Evolutionary conservation across 441 rosid genomes (phyloP).

Genomic region (Isatis lusitanica): DNA sequence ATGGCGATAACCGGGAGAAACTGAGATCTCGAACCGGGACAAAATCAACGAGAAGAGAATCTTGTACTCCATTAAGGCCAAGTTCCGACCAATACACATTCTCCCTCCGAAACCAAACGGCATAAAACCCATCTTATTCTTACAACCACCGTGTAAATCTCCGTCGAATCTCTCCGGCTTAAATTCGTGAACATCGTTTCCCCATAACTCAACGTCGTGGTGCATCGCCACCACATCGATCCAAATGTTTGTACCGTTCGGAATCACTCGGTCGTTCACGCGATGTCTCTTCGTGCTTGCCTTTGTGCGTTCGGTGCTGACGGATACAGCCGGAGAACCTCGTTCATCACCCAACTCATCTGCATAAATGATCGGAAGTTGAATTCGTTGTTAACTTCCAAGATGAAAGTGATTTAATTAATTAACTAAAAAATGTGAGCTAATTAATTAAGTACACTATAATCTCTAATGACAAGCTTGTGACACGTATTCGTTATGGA

Average conservation of each 20-base stretch:
- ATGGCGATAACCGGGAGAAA: too few species aligned
- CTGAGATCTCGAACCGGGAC: slow-evolving; percentile 65
- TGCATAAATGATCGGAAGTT: slow-evolving; percentile 35
- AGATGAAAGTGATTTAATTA: too few species aligned
- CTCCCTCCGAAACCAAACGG: slow-evolving; percentile 98
- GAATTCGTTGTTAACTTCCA: background rate
- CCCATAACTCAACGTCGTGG: slow-evolving; percentile 82
- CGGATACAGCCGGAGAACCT: slow-evolving; percentile 74
- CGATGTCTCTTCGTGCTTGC: slow-evolving; percentile 70
- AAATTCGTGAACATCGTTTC: slow-evolving; percentile 73
- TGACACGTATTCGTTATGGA: too few species aligned
- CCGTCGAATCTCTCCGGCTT: slow-evolving; percentile 82
- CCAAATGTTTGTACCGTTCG: slow-evolving; percentile 85
- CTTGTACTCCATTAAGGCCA: slow-evolving; percentile 79
- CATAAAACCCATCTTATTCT: slow-evolving; percentile 85
- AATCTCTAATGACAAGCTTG: background rate
- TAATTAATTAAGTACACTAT: too few species aligned
- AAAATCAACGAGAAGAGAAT: slow-evolving; percentile 63
- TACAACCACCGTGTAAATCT: slow-evolving; percentile 75
- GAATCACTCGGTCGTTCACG: slow-evolving; percentile 59
- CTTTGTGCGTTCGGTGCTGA: slow-evolving; percentile 92
- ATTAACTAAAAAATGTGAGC: background rate
- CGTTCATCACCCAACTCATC: slow-evolving; percentile 96
- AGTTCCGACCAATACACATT: slow-evolving; percentile 85
- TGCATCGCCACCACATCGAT: slow-evolving; percentile 92